Evolutionary conservation across 805 yeast genomes (phyloP), one percentile per base, ranked within the genome.

Genomic region (Cyberlindnera mycetangii): DNA sequence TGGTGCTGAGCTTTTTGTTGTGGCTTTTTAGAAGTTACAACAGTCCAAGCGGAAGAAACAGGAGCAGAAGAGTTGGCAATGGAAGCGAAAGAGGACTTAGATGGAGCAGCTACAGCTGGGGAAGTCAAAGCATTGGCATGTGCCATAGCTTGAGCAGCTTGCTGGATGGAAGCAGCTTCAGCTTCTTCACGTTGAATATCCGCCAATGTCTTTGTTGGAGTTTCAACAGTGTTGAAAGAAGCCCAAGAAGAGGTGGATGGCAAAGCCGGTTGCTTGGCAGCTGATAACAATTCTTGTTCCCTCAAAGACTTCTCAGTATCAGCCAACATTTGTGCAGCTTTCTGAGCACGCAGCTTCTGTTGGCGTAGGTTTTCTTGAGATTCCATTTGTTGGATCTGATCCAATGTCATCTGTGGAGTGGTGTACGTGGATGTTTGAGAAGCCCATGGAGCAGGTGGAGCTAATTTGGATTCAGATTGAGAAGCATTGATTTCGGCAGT

Each of bases 171-270:
- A 24, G 64, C 58, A 21, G 66, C 66, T 28, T 61, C 65, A 7
- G 63, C 75, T 60, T 79, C 83, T 61, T 81, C 86, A 47, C 64
- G 72, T 56, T 79, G 84, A 48, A 81, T 80, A 44, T 81, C 85
- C 11, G 78, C 80, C 43, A 81, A 66, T 0, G 84, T 71, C 58
- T 75, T 76, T 27, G 65, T 62, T 25, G 77, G 74, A 2, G 61
- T 21, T 10, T 40, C 42, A 11, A 39, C 37, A 6, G 60, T 39
- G 18, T 57, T 51, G 17, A 55, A 32, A 12, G 51, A 31, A 22
- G 71, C 75, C 75, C 76, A 71, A 4, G 71, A 63, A 2, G 70
- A 62, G 24, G 65, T 52, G 7, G 58, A 53, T 35, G 70, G 60
- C 39, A 66, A 59, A 39, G 53, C 48, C 15, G 54, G 58, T 19